Percentiles rank a stretch among this genome's conserved stretches.
These are phyloP conservation scores for Aspergillus flavus DNA, from an alignment of 2,329 filamentous ascomycete genomes.

Conservation along the genomic window DNA sequence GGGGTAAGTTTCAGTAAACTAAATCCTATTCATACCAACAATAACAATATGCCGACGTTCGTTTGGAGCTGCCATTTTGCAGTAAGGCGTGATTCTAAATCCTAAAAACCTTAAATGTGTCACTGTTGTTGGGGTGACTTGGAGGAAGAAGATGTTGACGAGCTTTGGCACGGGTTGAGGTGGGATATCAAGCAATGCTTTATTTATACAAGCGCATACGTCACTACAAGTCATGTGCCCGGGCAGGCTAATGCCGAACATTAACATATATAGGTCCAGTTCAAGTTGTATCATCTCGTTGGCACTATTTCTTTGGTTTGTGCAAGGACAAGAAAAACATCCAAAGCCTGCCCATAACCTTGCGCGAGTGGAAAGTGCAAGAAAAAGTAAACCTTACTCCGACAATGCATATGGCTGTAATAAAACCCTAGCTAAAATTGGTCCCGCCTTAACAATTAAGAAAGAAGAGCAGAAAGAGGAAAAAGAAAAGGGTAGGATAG, in stretches of 20 bases:
- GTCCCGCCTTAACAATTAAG: slow-evolving; percentile 15
- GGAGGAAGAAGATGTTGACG: neutral
- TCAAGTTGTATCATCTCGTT: neutral
- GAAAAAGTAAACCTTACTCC: slow-evolving; percentile 29
- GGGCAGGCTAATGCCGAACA: slow-evolving; percentile 7
- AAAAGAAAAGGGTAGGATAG: slow-evolving; percentile 4
- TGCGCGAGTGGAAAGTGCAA: neutral
- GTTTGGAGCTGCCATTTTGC: slow-evolving; percentile 33
- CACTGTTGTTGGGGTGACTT: slow-evolving; percentile 21
- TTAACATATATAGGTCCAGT: neutral
- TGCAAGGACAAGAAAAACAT: slow-evolving; percentile 1
- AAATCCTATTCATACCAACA: slow-evolving; percentile 34
- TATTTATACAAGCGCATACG: slow-evolving; percentile 24
- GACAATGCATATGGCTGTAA: slow-evolving; percentile 29
- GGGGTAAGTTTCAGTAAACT: slow-evolving; percentile 23
- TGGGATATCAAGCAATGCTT: neutral
- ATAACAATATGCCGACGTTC: slow-evolving; percentile 44
- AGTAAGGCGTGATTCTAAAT: slow-evolving; percentile 20
- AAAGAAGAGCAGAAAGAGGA: neutral
- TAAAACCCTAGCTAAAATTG: slow-evolving; percentile 7
- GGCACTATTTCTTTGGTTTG: neutral
- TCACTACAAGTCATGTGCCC: slow-evolving; percentile 36
- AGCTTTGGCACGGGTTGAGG: neutral
- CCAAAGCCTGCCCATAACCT: slow-evolving; percentile 1
- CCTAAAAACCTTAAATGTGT: slow-evolving; percentile 23